Evolutionary conservation across 2,329 filamentous ascomycete species (phyloP).

Genomic region (Knoxdaviesia proteae): DNA sequence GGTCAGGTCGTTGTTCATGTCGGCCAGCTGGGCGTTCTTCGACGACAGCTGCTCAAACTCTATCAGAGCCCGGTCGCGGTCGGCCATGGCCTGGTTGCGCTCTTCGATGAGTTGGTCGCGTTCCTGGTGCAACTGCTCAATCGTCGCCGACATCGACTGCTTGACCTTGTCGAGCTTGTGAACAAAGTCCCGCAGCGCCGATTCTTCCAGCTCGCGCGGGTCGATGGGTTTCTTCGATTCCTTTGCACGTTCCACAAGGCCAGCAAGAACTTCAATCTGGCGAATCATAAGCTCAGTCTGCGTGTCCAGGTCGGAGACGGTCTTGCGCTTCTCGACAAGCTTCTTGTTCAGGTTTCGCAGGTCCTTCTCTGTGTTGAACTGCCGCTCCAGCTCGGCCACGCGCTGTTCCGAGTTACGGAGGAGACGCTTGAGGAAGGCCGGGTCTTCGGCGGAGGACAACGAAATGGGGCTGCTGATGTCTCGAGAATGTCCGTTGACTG

Average conservation of each 20-base stretch:
- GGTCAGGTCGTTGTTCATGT: slow-evolving; percentile 89
- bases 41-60: slow-evolving; percentile 90
- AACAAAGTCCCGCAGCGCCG: slow-evolving; percentile 78
- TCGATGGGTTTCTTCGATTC: slow-evolving; percentile 64
- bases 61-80: slow-evolving; percentile 81
- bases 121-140: slow-evolving; percentile 44
- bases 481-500: slow-evolving; percentile 22
- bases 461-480: slow-evolving; percentile 57
- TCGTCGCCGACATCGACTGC: slow-evolving; percentile 31
- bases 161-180: slow-evolving; percentile 47
- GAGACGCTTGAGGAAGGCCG: slow-evolving; percentile 49
- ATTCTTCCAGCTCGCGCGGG: slow-evolving; percentile 63
- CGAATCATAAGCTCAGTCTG: slow-evolving; percentile 91
- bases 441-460: slow-evolving; percentile 35
- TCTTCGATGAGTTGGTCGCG: slow-evolving; percentile 71
- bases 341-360: slow-evolving; percentile 67
- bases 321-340: slow-evolving; percentile 80
- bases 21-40: slow-evolving; percentile 83
- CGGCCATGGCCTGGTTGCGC: slow-evolving; percentile 58
- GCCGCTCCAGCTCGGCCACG: slow-evolving; percentile 70
- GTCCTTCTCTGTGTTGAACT: slow-evolving; percentile 45
- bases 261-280: slow-evolving; percentile 73
- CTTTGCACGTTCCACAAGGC: slow-evolving; percentile 73
- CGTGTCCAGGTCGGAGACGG: slow-evolving; percentile 81
- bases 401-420: slow-evolving; percentile 63